These are phyloP conservation scores for Rhizophora mangle DNA, from an alignment of 345 rosid species.

Conservation along the genomic window DNA sequence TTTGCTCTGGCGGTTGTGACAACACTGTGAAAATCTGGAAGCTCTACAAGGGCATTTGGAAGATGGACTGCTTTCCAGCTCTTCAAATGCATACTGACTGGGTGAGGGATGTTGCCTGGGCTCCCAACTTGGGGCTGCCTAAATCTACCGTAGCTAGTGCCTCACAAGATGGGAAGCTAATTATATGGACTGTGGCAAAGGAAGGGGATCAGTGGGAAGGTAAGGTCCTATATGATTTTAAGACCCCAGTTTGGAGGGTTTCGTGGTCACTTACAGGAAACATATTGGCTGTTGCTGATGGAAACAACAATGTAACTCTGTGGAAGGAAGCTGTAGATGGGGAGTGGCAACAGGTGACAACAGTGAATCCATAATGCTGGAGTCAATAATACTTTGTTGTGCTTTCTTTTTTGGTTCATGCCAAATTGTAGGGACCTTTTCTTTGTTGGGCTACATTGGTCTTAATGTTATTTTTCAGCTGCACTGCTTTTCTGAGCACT, in stretches of 20 bases:
- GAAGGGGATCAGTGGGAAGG: constrained; percentile 27
- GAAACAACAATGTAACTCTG: constrained; percentile 14
- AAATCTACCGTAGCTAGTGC: constrained; percentile 28
- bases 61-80: constrained; percentile 28
- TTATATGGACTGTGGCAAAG: constrained; percentile 23
- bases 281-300: constrained; percentile 28
- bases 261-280: constrained; percentile 26
- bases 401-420: not conserved
- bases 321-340: constrained; percentile 32
- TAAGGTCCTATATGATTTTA: constrained; percentile 20
- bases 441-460: not conserved
- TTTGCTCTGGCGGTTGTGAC: constrained; percentile 28
- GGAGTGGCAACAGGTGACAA: constrained; percentile 28
- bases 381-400: not conserved
- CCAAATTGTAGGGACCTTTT: not conserved
- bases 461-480: not conserved
- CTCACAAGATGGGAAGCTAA: constrained; percentile 23
- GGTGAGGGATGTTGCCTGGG: constrained; percentile 28
- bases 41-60: constrained; percentile 20
- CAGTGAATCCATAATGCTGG: constrained; percentile 16
- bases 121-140: constrained; percentile 26
- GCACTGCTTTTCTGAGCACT: not conserved
- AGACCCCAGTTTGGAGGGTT: constrained; percentile 26
- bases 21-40: constrained; percentile 27
- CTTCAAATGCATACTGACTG: constrained; percentile 27